Evolutionary conservation across 2,329 filamentous ascomycete genomes (phyloP), one percentile per base, ranked within the genome.

Genomic region (Fusarium longipes): DNA sequence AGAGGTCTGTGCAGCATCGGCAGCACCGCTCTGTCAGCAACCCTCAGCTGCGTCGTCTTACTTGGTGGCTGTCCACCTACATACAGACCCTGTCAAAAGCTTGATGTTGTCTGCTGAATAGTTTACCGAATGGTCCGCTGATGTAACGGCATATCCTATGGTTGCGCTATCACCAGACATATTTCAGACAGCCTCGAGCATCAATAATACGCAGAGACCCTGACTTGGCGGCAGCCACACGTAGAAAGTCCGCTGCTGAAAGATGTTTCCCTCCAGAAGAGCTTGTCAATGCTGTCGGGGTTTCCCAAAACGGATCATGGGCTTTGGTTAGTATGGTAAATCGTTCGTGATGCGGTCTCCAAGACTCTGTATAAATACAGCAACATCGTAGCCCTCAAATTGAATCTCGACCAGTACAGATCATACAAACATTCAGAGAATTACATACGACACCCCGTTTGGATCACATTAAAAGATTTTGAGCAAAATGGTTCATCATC

Each of bases 351-450:
- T 8, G 14, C 6, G 22, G 5, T 6, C 6, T 20, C 7, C 2
- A 8, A 8, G 2, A 8, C 8, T 14, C 6, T 0, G 20, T 44
- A 52, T 52, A 52, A 45, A 44, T 27, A 22, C 8, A 1, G 3
- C 14, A 12, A 8, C 1, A 3, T n/a, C 27, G 2, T 11, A 0
- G 3, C 14, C 8, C 6, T 8, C 18, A 17, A n/a, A 18, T 8
- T 2, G 5, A 7, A 30, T 2, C 1, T 2, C 6, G 14, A 2
- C 17, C 22, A 8, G 10, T 10, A 8, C 7, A 8, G 2, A 20
- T 30, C 2, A 30, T 9, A 25, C 18, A 11, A 4, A 29, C 7
- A 29, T 12, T 18, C 15, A 9, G 14, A 8, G 14, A 24, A 17
- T 12, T 24, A 9, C 5, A 24, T 15, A 12, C 7, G 14, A 6